A percentile compares a stretch with the other conserved stretches of the same genome.
Evolutionary conservation across 768 basidiomycete species (phyloP).

Genomic region (Hemileccinum impolitum): DNA sequence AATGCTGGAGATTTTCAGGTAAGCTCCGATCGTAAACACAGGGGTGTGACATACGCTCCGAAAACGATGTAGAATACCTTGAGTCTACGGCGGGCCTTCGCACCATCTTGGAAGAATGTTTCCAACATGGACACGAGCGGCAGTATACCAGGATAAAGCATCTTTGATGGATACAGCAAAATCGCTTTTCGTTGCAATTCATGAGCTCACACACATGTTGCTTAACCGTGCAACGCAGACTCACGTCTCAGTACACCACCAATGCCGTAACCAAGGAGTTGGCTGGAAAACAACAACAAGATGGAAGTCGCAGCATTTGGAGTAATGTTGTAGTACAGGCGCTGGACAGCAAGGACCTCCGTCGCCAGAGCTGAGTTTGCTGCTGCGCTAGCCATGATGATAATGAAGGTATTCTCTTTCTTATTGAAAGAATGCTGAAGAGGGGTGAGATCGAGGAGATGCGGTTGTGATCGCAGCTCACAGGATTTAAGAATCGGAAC

Average conservation of each 20-base stretch:
- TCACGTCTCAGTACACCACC: slow-evolving; percentile 49
- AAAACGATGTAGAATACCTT: slow-evolving; percentile 27
- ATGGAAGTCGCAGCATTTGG: slow-evolving; percentile 45
- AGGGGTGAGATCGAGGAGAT: background rate
- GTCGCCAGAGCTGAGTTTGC: slow-evolving; percentile 52
- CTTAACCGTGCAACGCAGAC: slow-evolving; percentile 4
- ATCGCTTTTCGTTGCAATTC: background rate
- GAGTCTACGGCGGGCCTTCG: slow-evolving; percentile 38
- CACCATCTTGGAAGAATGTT: slow-evolving; percentile 40
- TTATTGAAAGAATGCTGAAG: slow-evolving; percentile 55
- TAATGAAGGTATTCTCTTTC: slow-evolving; percentile 56
- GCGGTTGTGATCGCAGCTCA: background rate
- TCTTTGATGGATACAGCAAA: slow-evolving; percentile 41
- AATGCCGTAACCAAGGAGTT: slow-evolving; percentile 50
- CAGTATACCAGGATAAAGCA: slow-evolving; percentile 39
- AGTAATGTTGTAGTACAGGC: slow-evolving; percentile 50
- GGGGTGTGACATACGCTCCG: slow-evolving; percentile 30
- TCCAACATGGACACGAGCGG: slow-evolving; percentile 27
- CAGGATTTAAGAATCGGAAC: slow-evolving; percentile 53
- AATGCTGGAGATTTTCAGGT: slow-evolving; percentile 28
- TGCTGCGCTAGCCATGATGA: slow-evolving; percentile 56
- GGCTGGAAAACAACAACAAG: slow-evolving; percentile 37
- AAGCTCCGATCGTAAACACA: slow-evolving; percentile 4
- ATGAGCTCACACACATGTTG: slow-evolving; percentile 1
- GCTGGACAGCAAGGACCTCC: slow-evolving; percentile 52